Conservation (phyloP, 2,329 filamentous ascomycete species). For the Phaeosphaeriaceae sp. region DNA sequence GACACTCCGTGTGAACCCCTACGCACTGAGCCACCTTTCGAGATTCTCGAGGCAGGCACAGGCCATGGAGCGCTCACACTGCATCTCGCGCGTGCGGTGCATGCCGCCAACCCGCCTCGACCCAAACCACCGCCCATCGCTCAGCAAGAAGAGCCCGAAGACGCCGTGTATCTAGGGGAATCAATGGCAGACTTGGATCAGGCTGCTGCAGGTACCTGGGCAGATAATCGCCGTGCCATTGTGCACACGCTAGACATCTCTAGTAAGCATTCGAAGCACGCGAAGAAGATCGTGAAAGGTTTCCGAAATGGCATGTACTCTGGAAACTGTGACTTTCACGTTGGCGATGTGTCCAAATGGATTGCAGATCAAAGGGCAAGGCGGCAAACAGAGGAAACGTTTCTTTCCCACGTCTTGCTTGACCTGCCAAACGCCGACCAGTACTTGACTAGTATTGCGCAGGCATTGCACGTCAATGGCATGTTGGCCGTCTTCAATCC, state of each 20-base stretch:
- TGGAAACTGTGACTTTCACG: slow-evolving; percentile 76
- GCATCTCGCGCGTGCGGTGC: slow-evolving; percentile 76
- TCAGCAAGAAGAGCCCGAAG: slow-evolving; percentile 33
- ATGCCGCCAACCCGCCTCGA: slow-evolving; percentile 71
- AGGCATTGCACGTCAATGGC: slow-evolving; percentile 70
- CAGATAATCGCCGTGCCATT: slow-evolving; percentile 66
- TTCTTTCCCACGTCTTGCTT: slow-evolving; percentile 75
- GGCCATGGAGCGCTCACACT: slow-evolving; percentile 84
- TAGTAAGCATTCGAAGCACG: slow-evolving; percentile 68
- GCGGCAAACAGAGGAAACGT: slow-evolving; percentile 57
- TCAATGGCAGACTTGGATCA: slow-evolving; percentile 40
- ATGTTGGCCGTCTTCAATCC: slow-evolving; percentile 76
- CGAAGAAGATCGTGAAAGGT: slow-evolving; percentile 68
- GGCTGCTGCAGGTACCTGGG: slow-evolving; percentile 47
- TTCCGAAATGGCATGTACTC: slow-evolving; percentile 77
- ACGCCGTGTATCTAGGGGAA: slow-evolving; percentile 42
- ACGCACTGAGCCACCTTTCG: slow-evolving; percentile 58
- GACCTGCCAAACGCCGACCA: slow-evolving; percentile 73
- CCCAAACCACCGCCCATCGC: slow-evolving; percentile 38
- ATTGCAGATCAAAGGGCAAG: slow-evolving; percentile 57
- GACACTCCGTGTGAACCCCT: slow-evolving; percentile 46
- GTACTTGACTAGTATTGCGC: slow-evolving; percentile 59
- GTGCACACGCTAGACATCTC: slow-evolving; percentile 77
- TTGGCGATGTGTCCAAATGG: slow-evolving; percentile 71
- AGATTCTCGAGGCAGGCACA: slow-evolving; percentile 85